Evolutionary conservation across 768 basidiomycete genomes (phyloP), one percentile per base, ranked within the genome.

Genomic region (Hericium coralloides): DNA sequence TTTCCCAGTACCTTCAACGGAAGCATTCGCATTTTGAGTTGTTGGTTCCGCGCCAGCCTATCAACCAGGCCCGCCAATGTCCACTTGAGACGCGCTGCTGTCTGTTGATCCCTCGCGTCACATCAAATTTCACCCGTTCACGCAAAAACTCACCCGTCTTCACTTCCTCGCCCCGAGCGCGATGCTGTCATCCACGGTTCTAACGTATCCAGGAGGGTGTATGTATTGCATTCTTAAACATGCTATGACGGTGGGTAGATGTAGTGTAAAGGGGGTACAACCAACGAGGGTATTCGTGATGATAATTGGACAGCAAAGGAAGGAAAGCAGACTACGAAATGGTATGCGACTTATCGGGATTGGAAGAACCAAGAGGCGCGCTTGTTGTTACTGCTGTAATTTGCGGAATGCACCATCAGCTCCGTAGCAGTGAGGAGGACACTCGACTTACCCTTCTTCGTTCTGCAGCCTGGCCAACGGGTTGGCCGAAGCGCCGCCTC

Each of bases 301-400:
- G 61, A 53, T 53, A 55, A 60, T 59, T 61, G 65, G 60, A 63
- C 64, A 62, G 60, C 56, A 59, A 64, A 58, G 57, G 62, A 62
- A 54, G 52, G 58, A 63, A 65, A 55, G 58, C 66, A 66, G 65
- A 65, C 45, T 55, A 51, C 26, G 52, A 56, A 57, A 50, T 52
- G 45, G 53, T 58, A 59, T 56, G 12, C 20, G 36, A 65, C 66
- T 80, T 74, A 86, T 69, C 87, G 84, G 63, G 88, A 84, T 70
- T 86, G 88, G 79, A 93, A 93, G 74, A 93, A 93, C 91, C 91
- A 93, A 57, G 91, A 93, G 53, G 91, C 89, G 60, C 91, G 89
- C 75, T 93, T 93, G 62, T 45, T 31, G 31, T 31, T 31, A 31
- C 58, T 58, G 51, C 51, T 23, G 55, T 60, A 54, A 62, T 55